Conservation (phyloP, 345 rosid species). For the Aquilaria sinensis region DNA sequence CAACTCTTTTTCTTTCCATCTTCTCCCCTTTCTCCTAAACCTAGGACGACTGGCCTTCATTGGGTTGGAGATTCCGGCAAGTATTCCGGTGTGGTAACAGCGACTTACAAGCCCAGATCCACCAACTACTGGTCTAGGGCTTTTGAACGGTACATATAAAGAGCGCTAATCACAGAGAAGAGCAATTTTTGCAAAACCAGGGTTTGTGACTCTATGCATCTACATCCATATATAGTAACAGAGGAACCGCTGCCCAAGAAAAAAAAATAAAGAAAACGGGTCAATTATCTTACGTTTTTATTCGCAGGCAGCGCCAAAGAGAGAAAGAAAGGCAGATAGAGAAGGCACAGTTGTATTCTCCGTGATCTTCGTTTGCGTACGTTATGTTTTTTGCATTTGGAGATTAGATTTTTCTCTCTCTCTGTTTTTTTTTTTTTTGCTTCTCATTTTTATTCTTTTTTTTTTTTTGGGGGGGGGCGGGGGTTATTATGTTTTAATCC, state of each 20-base stretch:
- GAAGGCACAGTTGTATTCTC: constrained; percentile 26
- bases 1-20: background rate
- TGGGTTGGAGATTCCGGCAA: too few species aligned
- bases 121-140: background rate
- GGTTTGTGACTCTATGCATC: background rate
- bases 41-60: background rate
- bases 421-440: background rate
- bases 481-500: constrained; percentile 10
- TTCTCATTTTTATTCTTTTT: background rate
- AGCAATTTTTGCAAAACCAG: too few species aligned
- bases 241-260: too few species aligned
- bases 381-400: constrained; percentile 7
- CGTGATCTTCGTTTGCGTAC: constrained; percentile 24
- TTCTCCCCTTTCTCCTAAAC: background rate
- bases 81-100: too few species aligned
- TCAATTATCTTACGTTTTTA: constrained; percentile 8
- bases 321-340: constrained; percentile 13
- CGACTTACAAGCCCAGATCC: too few species aligned
- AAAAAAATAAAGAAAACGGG: too few species aligned
- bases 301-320: constrained; percentile 19
- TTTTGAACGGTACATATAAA: background rate
- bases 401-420: too few species aligned
- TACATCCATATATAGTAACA: too few species aligned
- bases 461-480: background rate
- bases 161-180: too few species aligned